These are phyloP conservation scores for Ulmus americana DNA, from an alignment of 331 rosid genomes.

Conservation along the genomic window DNA sequence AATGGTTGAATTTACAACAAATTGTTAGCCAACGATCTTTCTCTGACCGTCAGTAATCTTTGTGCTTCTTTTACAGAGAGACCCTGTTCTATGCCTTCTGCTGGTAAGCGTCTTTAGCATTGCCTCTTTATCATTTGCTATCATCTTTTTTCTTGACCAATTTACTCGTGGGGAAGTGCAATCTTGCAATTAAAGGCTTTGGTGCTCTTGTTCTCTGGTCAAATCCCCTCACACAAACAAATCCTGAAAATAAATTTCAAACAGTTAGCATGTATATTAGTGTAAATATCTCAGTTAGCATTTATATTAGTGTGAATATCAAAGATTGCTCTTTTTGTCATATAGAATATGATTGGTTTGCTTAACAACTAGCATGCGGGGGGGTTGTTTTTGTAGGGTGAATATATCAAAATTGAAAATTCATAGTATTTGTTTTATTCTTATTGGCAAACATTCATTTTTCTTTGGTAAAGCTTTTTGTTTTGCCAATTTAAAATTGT, in stretches of 20 bases:
- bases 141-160: slow-evolving; percentile 37
- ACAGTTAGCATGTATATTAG: slow-evolving; percentile 17
- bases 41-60: slow-evolving; percentile 27
- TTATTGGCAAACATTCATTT: no score
- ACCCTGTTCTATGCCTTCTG: slow-evolving; percentile 17
- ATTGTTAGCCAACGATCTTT: slow-evolving; percentile 33
- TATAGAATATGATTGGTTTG: no score
- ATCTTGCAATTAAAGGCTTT: slow-evolving; percentile 53
- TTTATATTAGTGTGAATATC: no score
- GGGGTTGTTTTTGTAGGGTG: no score
- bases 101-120: slow-evolving; percentile 28
- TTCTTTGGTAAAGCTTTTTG: no score
- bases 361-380: no score
- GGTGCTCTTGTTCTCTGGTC: slow-evolving; percentile 59
- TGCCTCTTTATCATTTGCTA: slow-evolving; percentile 16
- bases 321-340: no score
- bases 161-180: slow-evolving; percentile 57
- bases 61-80: slow-evolving; percentile 14
- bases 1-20: slow-evolving; percentile 29
- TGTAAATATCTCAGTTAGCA: background rate
- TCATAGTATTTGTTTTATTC: no score
- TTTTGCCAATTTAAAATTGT: no score
- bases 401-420: no score
- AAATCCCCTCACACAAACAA: slow-evolving; percentile 86
- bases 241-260: slow-evolving; percentile 51